Conservation (phyloP, 2,329 filamentous ascomycete species). For the Apiospora sp. region DNA sequence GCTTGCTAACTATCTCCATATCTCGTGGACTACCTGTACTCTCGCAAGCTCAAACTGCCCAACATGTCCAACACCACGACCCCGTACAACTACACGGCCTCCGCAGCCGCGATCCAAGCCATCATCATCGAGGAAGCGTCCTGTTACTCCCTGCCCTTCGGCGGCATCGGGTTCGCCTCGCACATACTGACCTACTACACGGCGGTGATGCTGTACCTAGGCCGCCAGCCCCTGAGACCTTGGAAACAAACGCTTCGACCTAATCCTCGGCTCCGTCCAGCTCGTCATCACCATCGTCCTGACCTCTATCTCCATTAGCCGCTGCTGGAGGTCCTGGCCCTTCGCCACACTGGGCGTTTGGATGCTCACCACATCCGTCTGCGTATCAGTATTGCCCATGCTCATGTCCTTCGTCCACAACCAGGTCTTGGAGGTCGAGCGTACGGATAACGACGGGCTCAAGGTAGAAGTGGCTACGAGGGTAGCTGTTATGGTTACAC, state of each 20-base stretch:
- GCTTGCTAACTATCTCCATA: background rate
- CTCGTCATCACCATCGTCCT: background rate
- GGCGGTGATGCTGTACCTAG: background rate
- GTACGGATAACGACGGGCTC: too few relatives aligned
- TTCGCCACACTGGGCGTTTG: background rate
- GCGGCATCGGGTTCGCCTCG: constrained; percentile 3
- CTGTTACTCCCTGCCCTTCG: background rate
- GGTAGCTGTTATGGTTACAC: background rate
- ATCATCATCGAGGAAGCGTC: background rate
- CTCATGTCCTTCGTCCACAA: background rate
- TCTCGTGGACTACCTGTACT: background rate
- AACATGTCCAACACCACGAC: background rate
- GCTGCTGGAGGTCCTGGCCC: background rate
- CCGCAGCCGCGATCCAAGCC: background rate
- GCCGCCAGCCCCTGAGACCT: constrained; percentile 3
- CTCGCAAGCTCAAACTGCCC: background rate
- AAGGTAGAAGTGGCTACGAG: background rate
- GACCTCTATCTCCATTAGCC: background rate
- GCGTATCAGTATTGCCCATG: background rate
- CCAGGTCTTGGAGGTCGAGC: background rate
- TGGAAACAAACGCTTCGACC: background rate
- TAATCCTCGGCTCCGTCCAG: background rate
- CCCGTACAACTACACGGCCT: background rate
- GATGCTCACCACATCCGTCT: background rate
- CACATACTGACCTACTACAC: background rate